phyloP scores from a whole-genome alignment of 2,329 filamentous ascomycete genomes.

The Neocatenulostroma microsporum region DNA sequence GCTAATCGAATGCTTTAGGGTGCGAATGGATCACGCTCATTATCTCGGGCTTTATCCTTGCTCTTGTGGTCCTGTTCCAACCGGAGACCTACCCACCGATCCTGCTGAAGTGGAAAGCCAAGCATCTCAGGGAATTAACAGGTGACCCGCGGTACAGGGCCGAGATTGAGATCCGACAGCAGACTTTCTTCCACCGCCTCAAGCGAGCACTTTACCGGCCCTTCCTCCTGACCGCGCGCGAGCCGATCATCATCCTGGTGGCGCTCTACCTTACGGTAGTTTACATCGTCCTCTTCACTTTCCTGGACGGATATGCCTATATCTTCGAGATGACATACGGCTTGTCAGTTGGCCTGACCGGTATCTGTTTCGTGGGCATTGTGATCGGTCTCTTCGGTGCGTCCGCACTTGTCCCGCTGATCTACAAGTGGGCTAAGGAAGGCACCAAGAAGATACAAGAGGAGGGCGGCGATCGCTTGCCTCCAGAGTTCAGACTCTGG shows the following conservation, averaged over 20 bases:
- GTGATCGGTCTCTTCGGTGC: conserved; percentile 34
- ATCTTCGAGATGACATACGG: conserved; percentile 46
- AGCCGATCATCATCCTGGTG: conserved; percentile 42
- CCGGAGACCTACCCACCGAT: conserved; percentile 46
- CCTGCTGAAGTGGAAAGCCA: conserved; percentile 7
- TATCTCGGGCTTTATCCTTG: conserved; percentile 23
- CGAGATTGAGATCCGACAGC: conserved; percentile 38
- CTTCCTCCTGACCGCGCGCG: conserved; percentile 35
- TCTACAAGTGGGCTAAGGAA: conserved; percentile 39
- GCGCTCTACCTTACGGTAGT: conserved; percentile 43
- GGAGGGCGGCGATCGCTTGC: conserved; percentile 32
- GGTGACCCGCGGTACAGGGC: conserved; percentile 37
- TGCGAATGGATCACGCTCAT: conserved; percentile 35
- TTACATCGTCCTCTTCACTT: conserved; percentile 39
- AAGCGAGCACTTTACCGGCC: conserved; percentile 36
- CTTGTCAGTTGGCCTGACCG: conserved; percentile 39
- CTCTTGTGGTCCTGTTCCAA: conserved; percentile 34
- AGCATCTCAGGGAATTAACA: conserved; percentile 2
- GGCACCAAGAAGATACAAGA: conserved; percentile 37
- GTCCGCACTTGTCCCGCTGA: conserved; percentile 35
- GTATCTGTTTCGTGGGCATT: conserved; percentile 43
- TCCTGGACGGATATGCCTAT: conserved; percentile 45
- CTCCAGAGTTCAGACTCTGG: conserved; percentile 49
- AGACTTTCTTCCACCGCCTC: conserved; percentile 31
- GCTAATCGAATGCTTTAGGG: too few relatives aligned